Evolutionary conservation across 2,329 filamentous ascomycete species (phyloP).

Genomic region (Aspergillus terreus): DNA sequence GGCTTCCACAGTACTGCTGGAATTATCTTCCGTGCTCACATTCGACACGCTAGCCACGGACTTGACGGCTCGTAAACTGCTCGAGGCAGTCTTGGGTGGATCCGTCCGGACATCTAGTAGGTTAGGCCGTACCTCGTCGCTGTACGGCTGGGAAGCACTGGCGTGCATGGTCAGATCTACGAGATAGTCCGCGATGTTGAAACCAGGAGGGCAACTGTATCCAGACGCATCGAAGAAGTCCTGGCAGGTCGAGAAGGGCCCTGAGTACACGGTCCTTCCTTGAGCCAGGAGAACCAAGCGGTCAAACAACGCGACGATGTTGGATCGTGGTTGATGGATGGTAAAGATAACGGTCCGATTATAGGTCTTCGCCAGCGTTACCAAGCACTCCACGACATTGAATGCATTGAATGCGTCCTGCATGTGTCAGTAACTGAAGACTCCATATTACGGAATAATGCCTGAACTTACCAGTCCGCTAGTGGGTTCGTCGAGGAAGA

Average conservation of each 20-base stretch:
- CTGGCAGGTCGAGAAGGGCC: slow-evolving; percentile 83
- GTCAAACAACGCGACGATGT: slow-evolving; percentile 96
- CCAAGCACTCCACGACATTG: slow-evolving; percentile 94
- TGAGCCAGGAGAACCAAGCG: slow-evolving; percentile 86
- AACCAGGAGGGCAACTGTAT: slow-evolving; percentile 89
- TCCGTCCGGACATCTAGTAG: slow-evolving; percentile 59
- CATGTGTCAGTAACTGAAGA: slow-evolving; percentile 6
- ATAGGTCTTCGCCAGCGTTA: slow-evolving; percentile 91
- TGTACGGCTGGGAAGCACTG: slow-evolving; percentile 53
- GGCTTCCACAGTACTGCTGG: slow-evolving; percentile 59
- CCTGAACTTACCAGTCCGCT: slow-evolving; percentile 63
- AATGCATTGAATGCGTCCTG: slow-evolving; percentile 92
- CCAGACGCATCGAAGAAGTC: slow-evolving; percentile 88
- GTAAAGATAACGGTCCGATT: slow-evolving; percentile 97
- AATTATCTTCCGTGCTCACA: slow-evolving; percentile 65
- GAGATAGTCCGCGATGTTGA: slow-evolving; percentile 98
- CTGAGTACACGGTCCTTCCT: slow-evolving; percentile 88
- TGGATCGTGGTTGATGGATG: slow-evolving; percentile 95
- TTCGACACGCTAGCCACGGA: slow-evolving; percentile 83
- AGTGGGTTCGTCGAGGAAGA: slow-evolving; percentile 95
- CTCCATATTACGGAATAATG: no score
- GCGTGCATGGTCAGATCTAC: slow-evolving; percentile 98
- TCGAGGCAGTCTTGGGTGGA: slow-evolving; percentile 68
- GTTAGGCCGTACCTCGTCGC: slow-evolving; percentile 50
- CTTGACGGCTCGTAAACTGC: slow-evolving; percentile 83